A percentile compares a stretch with the other conserved stretches of the same genome.
phyloP scores from a whole-genome alignment of 371 early-diverging fungal species.

The Syncephalastrum contaminatum region DNA sequence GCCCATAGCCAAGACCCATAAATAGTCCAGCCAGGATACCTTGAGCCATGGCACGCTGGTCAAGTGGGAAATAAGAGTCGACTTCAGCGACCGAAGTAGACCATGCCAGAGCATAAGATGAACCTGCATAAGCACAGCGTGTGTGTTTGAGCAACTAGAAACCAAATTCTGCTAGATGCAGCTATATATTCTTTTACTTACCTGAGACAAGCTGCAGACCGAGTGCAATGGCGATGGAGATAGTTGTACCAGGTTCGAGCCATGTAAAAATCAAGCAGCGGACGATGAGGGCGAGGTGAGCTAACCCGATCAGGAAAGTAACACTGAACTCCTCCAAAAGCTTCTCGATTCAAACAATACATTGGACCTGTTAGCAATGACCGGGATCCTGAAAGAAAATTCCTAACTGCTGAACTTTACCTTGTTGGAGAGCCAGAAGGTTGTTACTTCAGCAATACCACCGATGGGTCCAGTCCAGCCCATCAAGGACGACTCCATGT shows the following conservation, averaged over 20 bases:
- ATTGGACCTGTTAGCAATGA: too few species aligned
- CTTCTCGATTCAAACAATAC: slow-evolving; percentile 11
- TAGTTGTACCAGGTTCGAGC: slow-evolving; percentile 18
- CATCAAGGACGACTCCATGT: slow-evolving; percentile 28
- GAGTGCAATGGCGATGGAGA: slow-evolving; percentile 24
- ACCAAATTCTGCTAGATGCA: background rate
- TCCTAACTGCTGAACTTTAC: slow-evolving; percentile 10
- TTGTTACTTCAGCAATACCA: slow-evolving; percentile 41
- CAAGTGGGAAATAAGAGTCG: slow-evolving; percentile 36
- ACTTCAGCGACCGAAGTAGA: slow-evolving; percentile 44
- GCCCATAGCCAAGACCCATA: slow-evolving; percentile 38
- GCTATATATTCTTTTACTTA: slow-evolving; percentile 2
- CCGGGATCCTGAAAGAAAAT: background rate
- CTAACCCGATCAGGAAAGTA: slow-evolving; percentile 17
- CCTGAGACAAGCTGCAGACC: slow-evolving; percentile 32
- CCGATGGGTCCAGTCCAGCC: slow-evolving; percentile 50
- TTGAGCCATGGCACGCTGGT: slow-evolving; percentile 45
- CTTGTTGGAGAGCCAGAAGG: slow-evolving; percentile 40
- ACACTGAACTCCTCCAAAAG: slow-evolving; percentile 30
- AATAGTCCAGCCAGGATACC: slow-evolving; percentile 40
- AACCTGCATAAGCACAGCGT: slow-evolving; percentile 8
- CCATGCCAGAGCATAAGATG: slow-evolving; percentile 40
- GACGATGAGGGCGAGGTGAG: slow-evolving; percentile 28
- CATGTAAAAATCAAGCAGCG: slow-evolving; percentile 30
- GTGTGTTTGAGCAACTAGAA: background rate